Evolutionary conservation across 768 basidiomycete genomes (phyloP), one percentile per base, ranked within the genome.

Genomic region (Kockovaella imperatae): DNA sequence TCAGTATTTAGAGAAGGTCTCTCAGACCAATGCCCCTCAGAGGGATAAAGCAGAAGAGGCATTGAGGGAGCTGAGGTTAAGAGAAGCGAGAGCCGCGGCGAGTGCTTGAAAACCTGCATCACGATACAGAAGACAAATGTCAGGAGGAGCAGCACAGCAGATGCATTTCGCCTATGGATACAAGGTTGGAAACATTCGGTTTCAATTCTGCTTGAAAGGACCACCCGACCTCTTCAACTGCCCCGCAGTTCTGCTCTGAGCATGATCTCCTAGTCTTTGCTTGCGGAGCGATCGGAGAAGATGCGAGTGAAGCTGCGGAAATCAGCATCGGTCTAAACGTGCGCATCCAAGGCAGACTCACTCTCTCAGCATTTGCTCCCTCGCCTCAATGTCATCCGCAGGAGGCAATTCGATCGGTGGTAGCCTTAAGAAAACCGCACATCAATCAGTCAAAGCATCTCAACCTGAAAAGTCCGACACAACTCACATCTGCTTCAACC

Each of bases 21-120:
- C 85, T 3, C 72, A 72, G 38, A 88, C 84, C 60, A 89, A 91
- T 70, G 80, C 80, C 10, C 86, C 87, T 61, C 87, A 90, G 59
- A 84, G 85, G 15, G 78, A 77, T 11, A 77, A 76, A 46, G 88
- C 86, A 0, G 75, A 80, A 34, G 86, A 87, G 34, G 69, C 86
- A 64, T 70, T 89, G 51, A 51, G 71, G 31, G 56, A 57, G 39
- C 49, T 69, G 50, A 50, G 56, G 84, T 82, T 55, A 73, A 84
- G 53, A 73, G 76, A 49, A 49, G 56, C 47, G 21, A 53, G 40
- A 31, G 14, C 7, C n/a, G 31, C 31, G 5, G 21, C 43, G 30
- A 23, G 43, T n/a, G n/a, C n/a, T n/a, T n/a, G n/a, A n/a, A n/a
- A n/a, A n/a, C n/a, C n/a, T n/a, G n/a, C n/a, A n/a, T n/a, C n/a